These are phyloP conservation scores for Marchantia paleacea DNA, from an alignment of 225 moss, liverwort and hornwort species.

Conservation along the genomic window DNA sequence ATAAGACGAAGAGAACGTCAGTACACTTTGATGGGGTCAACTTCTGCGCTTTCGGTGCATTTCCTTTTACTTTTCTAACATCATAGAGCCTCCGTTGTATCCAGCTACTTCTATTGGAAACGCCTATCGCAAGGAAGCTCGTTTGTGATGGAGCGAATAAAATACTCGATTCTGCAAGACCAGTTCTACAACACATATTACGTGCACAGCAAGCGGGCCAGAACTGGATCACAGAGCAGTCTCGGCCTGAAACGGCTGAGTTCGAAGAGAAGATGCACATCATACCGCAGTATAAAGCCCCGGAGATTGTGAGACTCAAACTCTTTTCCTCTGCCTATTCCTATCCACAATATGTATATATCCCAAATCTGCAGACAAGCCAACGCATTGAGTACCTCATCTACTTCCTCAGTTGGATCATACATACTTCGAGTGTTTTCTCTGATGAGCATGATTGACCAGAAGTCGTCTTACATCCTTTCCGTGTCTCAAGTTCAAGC, in stretches of 20 bases:
- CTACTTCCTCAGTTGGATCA: background rate
- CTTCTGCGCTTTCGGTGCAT: background rate
- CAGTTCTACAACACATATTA: slow-evolving; percentile 13
- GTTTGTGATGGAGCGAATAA: slow-evolving; percentile 20
- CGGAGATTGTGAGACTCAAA: background rate
- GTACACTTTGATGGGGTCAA: background rate
- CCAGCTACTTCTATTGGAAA: slow-evolving; percentile 19
- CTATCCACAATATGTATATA: background rate
- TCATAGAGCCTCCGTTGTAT: background rate
- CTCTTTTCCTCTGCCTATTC: background rate
- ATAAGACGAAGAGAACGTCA: too few species aligned
- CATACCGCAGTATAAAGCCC: slow-evolving; percentile 6
- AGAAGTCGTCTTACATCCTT: too few species aligned
- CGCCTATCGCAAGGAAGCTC: slow-evolving; percentile 17
- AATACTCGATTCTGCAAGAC: slow-evolving; percentile 9
- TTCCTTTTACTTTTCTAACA: background rate
- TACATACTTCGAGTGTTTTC: too few species aligned
- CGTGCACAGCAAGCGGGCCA: slow-evolving; percentile 23
- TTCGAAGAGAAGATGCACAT: slow-evolving; percentile 7
- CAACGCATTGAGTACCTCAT: too few species aligned
- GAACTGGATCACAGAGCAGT: slow-evolving; percentile 17
- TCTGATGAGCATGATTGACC: too few species aligned
- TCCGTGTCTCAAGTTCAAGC: too few species aligned
- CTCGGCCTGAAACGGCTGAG: background rate
- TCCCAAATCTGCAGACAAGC: too few species aligned